Evolutionary conservation across 768 basidiomycete species (phyloP).

Genomic region (Scleroderma bovista): DNA sequence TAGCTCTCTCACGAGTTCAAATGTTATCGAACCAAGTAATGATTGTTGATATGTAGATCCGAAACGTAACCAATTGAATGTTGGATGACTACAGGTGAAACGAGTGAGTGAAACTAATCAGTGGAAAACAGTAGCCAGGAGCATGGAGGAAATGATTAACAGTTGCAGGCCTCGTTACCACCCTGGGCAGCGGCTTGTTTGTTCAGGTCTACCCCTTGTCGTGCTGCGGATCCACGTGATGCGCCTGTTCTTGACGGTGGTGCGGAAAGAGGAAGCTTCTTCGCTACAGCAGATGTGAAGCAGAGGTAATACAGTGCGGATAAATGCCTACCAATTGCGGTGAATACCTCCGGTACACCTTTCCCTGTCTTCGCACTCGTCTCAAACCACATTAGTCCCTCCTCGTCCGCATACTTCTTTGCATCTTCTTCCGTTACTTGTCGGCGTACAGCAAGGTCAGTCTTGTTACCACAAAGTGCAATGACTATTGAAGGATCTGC

Average conservation of each 20-base stretch:
- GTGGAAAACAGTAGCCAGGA: constrained; percentile 4
- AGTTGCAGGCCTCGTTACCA: constrained; percentile 69
- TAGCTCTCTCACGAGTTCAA: neutral
- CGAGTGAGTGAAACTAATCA: constrained; percentile 11
- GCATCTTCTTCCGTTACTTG: constrained; percentile 87
- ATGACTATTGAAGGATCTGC: constrained; percentile 97
- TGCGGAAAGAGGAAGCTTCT: constrained; percentile 83
- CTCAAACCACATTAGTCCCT: constrained; percentile 90
- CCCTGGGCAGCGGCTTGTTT: constrained; percentile 48
- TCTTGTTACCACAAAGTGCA: constrained; percentile 94
- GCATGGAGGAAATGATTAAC: constrained; percentile 35
- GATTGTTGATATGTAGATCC: constrained; percentile 9
- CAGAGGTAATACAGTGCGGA: neutral
- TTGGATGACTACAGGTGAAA: constrained; percentile 27
- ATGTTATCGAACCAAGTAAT: neutral
- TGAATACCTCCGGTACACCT: constrained; percentile 82
- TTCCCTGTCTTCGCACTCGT: constrained; percentile 88
- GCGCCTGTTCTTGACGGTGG: constrained; percentile 58
- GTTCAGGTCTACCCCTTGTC: constrained; percentile 78
- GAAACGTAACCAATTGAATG: constrained; percentile 23
- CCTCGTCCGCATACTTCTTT: constrained; percentile 87
- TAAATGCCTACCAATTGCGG: constrained; percentile 62
- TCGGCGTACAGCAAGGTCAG: constrained; percentile 78
- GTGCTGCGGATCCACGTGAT: constrained; percentile 37
- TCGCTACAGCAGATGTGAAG: constrained; percentile 43